Conservation (phyloP, 257 asterid species). For the Coffea eugenioides region DNA sequence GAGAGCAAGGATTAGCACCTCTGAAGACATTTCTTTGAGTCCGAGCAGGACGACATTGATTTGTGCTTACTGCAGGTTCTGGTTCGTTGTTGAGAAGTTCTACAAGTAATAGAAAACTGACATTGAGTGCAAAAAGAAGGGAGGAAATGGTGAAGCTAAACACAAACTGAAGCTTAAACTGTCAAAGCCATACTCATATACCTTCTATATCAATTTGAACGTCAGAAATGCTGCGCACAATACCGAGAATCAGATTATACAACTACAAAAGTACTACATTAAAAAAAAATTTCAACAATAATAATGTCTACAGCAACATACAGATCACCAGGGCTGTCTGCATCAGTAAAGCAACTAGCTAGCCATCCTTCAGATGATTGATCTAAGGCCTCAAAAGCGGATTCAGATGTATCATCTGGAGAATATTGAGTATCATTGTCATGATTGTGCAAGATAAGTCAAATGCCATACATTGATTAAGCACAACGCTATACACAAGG, state of each 20-base stretch:
- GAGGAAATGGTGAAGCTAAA: not conserved
- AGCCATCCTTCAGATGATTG: slow-evolving; percentile 41
- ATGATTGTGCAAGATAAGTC: not conserved
- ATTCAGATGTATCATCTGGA: slow-evolving; percentile 31
- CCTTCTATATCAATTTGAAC: slow-evolving; percentile 21
- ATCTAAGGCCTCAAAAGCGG: slow-evolving; percentile 32
- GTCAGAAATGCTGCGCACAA: slow-evolving; percentile 12
- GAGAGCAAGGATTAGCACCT: slow-evolving; percentile 19
- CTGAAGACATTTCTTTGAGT: slow-evolving; percentile 14
- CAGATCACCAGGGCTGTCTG: slow-evolving; percentile 21
- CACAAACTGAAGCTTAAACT: not conserved
- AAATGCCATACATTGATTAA: not conserved
- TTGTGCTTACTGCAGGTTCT: slow-evolving; percentile 4
- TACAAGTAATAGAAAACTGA: not conserved
- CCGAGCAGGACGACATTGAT: slow-evolving; percentile 9
- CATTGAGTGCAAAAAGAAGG: not conserved
- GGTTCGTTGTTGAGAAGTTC: slow-evolving; percentile 6
- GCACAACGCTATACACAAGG: not conserved
- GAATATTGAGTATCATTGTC: slow-evolving; percentile 9
- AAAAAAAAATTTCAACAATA: not conserved
- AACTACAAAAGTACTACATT: not conserved
- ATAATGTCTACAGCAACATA: slow-evolving; percentile 4
- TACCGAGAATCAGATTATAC: not conserved
- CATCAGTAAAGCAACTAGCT: slow-evolving; percentile 31
- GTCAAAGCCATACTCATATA: slow-evolving; percentile 2